Percentiles rank a stretch among this genome's conserved stretches.
Conservation (phyloP, 495 filamentous ascomycete species). For the Apodospora peruviana region DNA sequence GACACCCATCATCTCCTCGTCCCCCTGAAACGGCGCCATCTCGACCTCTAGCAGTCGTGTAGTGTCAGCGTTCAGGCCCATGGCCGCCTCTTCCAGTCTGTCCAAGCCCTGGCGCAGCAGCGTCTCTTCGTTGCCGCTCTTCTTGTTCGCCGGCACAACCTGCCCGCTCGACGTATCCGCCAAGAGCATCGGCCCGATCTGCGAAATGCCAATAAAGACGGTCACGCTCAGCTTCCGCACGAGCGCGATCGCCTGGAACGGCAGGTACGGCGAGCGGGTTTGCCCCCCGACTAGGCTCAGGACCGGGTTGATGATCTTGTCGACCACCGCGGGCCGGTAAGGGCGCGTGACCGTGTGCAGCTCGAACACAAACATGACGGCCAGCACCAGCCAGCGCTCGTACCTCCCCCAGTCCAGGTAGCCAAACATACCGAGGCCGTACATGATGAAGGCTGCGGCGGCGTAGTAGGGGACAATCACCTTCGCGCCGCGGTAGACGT, state of each 20-base stretch:
- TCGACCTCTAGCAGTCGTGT: constrained; percentile 67
- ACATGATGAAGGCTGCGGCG: constrained; percentile 53
- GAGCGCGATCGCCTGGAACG: constrained; percentile 78
- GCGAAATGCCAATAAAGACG: constrained; percentile 86
- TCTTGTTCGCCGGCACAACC: constrained; percentile 9
- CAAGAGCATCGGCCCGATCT: constrained; percentile 62
- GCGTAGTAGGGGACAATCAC: constrained; percentile 60
- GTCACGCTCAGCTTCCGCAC: constrained; percentile 71
- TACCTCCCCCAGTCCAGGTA: constrained; percentile 81
- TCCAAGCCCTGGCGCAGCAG: constrained; percentile 46
- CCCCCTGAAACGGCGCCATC: constrained; percentile 74
- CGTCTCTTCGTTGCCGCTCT: constrained; percentile 23
- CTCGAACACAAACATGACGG: constrained; percentile 66
- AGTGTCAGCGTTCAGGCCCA: constrained; percentile 60
- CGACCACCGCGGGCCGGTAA: constrained; percentile 48
- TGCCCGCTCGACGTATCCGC: constrained; percentile 26
- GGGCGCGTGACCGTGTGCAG: constrained; percentile 66
- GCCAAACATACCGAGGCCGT: constrained; percentile 66
- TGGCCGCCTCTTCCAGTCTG: constrained; percentile 48
- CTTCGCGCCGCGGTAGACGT: constrained; percentile 56
- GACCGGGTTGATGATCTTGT: constrained; percentile 58
- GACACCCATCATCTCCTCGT: constrained; percentile 52
- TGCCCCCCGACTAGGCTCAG: constrained; percentile 36
- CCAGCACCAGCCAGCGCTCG: constrained; percentile 83
- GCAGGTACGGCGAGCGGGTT: constrained; percentile 63